Percentiles rank a stretch among this genome's conserved stretches.
phyloP scores from a whole-genome alignment of 148 eudicot genomes.

The Chenopodium suecicum region DNA sequence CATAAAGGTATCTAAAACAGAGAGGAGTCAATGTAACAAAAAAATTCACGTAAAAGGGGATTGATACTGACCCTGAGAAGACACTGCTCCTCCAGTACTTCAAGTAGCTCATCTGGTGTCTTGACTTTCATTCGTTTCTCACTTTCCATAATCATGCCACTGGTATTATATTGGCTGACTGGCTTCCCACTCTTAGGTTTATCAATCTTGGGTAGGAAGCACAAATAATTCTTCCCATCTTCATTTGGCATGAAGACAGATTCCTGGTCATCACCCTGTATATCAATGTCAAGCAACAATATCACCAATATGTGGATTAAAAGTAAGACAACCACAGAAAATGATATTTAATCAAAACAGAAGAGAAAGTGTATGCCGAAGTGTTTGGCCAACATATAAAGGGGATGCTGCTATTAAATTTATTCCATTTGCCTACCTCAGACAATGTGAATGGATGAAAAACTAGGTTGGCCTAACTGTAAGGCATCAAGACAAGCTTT shows the following conservation, averaged over 20 bases:
- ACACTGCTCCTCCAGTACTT: conserved; percentile 67
- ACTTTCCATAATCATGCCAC: conserved; percentile 82
- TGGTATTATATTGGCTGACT: conserved; percentile 60
- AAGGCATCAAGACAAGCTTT: background rate
- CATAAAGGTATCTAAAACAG: background rate
- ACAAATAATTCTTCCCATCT: conserved; percentile 65
- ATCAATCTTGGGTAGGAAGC: conserved; percentile 81
- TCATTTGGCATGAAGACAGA: conserved; percentile 73
- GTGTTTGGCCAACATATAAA: background rate
- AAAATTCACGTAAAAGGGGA: background rate
- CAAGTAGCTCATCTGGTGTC: conserved; percentile 94
- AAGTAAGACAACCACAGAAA: background rate
- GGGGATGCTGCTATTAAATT: background rate
- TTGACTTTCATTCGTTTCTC: conserved; percentile 70
- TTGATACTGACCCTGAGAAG: conserved; percentile 60
- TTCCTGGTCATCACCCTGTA: conserved; percentile 81
- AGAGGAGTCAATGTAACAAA: background rate
- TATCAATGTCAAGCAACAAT: conserved; percentile 8
- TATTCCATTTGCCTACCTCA: background rate
- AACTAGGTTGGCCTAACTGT: background rate
- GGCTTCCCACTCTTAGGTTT: conserved; percentile 66
- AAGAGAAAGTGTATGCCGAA: background rate
- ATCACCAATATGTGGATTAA: background rate
- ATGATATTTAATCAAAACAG: background rate
- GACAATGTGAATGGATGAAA: background rate